Evolutionary conservation across 331 rosid genomes (phyloP).

Genomic region (Malus hybrid): DNA sequence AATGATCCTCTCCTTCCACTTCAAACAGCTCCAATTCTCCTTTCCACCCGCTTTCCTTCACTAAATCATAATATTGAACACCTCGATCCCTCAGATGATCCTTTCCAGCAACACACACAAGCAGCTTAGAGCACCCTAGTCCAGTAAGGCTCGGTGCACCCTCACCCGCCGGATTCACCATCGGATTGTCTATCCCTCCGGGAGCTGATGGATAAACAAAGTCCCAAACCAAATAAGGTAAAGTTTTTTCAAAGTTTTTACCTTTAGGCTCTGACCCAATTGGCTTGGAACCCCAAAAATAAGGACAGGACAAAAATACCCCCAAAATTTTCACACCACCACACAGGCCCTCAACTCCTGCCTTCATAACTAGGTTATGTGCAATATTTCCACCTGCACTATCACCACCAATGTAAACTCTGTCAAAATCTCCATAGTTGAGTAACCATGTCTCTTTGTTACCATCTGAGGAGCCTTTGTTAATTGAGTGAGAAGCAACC

Average conservation of each 20-base stretch:
- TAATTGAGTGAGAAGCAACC: slow-evolving; percentile 26
- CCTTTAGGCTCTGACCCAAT: slow-evolving; percentile 15
- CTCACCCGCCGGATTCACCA: not conserved
- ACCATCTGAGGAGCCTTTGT: not conserved
- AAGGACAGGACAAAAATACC: slow-evolving; percentile 20
- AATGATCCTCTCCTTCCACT: slow-evolving; percentile 40
- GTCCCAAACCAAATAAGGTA: not conserved
- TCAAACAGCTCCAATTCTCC: slow-evolving; percentile 41
- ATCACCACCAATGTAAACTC: slow-evolving; percentile 47
- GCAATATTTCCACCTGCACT: slow-evolving; percentile 43
- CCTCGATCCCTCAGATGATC: slow-evolving; percentile 46
- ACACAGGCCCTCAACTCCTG: slow-evolving; percentile 18
- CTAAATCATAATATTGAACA: slow-evolving; percentile 29
- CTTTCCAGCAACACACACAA: slow-evolving; percentile 25
- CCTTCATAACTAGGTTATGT: slow-evolving; percentile 31
- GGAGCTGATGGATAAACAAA: slow-evolving; percentile 17
- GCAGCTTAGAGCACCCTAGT: slow-evolving; percentile 24
- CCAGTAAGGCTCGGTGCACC: slow-evolving; percentile 27
- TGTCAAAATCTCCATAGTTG: slow-evolving; percentile 28
- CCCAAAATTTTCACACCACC: slow-evolving; percentile 21
- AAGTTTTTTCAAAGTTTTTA: not conserved
- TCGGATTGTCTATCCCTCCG: slow-evolving; percentile 29
- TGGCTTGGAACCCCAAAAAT: slow-evolving; percentile 33
- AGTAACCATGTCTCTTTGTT: slow-evolving; percentile 30
- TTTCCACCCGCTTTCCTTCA: slow-evolving; percentile 41